Percentiles rank a stretch among this genome's conserved stretches.
phyloP scores from a whole-genome alignment of 2,329 filamentous ascomycete species.

The Aspergillus calidoustus region DNA sequence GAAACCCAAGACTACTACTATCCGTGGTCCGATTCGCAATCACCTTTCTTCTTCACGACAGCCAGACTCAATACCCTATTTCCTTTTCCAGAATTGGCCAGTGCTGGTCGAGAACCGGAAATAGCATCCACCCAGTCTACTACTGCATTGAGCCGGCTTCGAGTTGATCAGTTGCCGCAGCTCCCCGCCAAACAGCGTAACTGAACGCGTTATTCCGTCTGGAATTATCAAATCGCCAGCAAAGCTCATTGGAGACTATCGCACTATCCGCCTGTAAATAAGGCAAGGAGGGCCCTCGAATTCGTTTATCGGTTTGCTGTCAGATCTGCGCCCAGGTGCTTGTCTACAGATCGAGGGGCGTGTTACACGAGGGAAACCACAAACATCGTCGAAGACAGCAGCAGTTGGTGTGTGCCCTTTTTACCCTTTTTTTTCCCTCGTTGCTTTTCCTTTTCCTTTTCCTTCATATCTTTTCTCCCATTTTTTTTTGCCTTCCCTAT shows the following conservation, averaged over 20 bases:
- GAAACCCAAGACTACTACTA: slow-evolving; percentile 5
- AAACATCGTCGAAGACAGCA: slow-evolving; percentile 38
- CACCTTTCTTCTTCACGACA: background rate
- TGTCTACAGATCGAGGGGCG: slow-evolving; percentile 34
- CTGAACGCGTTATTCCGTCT: background rate
- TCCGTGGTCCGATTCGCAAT: slow-evolving; percentile 8
- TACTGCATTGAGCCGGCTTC: slow-evolving; percentile 8
- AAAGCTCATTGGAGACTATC: slow-evolving; percentile 10
- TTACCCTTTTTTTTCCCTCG: slow-evolving; percentile 10
- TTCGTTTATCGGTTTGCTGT: slow-evolving; percentile 25
- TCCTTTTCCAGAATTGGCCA: slow-evolving; percentile 13
- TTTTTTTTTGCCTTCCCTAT: background rate
- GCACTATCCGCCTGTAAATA: slow-evolving; percentile 6
- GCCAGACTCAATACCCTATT: background rate
- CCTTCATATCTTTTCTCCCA: background rate
- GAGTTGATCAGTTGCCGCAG: background rate
- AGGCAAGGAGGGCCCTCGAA: slow-evolving; percentile 22
- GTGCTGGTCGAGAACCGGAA: slow-evolving; percentile 15
- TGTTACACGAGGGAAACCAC: slow-evolving; percentile 39
- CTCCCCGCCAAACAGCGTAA: slow-evolving; percentile 5
- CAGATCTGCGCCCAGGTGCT: slow-evolving; percentile 29
- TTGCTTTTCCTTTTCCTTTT: slow-evolving; percentile 14
- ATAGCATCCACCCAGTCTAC: slow-evolving; percentile 2
- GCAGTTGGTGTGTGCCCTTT: slow-evolving; percentile 26
- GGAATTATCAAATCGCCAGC: slow-evolving; percentile 16